Evolutionary conservation across 1,139 yeast genomes (phyloP).

Genomic region (Sugiyamaella novakii): DNA sequence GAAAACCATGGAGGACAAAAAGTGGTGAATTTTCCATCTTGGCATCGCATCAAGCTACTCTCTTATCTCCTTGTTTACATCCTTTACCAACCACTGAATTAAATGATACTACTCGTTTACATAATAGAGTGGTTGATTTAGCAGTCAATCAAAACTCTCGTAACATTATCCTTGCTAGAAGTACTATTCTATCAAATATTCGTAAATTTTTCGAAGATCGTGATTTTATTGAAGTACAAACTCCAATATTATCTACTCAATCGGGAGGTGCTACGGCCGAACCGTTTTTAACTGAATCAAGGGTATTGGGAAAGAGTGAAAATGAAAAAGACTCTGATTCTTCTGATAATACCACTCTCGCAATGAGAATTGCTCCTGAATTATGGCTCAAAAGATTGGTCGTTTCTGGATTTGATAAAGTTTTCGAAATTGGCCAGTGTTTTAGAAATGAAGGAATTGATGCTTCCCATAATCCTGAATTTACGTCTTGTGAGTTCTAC

Average conservation of each 20-base stretch:
- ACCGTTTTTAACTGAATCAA: constrained; percentile 67
- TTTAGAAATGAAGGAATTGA: constrained; percentile 95
- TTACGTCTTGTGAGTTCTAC: constrained; percentile 91
- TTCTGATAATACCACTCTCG: constrained; percentile 41
- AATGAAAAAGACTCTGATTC: constrained; percentile 16
- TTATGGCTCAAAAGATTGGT: constrained; percentile 84
- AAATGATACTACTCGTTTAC: constrained; percentile 59
- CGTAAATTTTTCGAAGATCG: constrained; percentile 56
- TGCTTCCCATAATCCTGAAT: constrained; percentile 93
- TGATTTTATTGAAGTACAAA: constrained; percentile 80
- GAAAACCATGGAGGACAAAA: constrained; percentile 72
- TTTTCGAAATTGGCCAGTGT: constrained; percentile 82
- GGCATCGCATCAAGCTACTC: constrained; percentile 49
- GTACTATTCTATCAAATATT: constrained; percentile 55
- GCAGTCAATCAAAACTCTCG: constrained; percentile 57
- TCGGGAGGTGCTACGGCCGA: constrained; percentile 89
- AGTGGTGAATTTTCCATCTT: constrained; percentile 79
- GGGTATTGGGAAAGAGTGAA: constrained; percentile 46
- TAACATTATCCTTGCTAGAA: constrained; percentile 56
- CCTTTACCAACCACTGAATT: constrained; percentile 63
- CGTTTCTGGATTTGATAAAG: constrained; percentile 79
- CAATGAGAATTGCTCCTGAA: constrained; percentile 90
- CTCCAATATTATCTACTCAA: constrained; percentile 73
- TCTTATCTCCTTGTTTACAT: constrained; percentile 70
- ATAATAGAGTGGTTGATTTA: constrained; percentile 74